Evolutionary conservation across 2,329 filamentous ascomycete genomes (phyloP).

Genomic region (Scorias spongiosa): DNA sequence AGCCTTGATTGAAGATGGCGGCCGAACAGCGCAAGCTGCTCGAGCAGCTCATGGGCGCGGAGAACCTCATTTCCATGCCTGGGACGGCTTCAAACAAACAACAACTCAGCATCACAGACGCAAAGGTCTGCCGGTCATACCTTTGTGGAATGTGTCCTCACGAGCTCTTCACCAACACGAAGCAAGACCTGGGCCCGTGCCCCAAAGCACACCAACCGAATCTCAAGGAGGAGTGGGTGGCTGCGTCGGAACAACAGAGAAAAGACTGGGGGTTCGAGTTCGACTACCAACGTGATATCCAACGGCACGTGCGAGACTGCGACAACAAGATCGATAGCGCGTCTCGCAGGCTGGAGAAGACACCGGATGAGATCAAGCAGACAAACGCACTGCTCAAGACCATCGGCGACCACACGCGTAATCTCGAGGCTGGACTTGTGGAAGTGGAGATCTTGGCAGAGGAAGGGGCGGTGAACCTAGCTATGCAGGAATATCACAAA

Average conservation of each 20-base stretch:
- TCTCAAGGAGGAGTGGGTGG: conserved; percentile 78
- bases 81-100: conserved; percentile 58
- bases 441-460: conserved; percentile 80
- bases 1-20: conserved; percentile 45
- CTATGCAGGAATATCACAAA: conserved; percentile 77
- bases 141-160: conserved; percentile 89
- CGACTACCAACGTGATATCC: conserved; percentile 91
- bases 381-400: conserved; percentile 78
- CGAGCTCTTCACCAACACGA: conserved; percentile 98
- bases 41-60: conserved; percentile 69
- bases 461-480: conserved; percentile 62
- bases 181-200: conserved; percentile 87
- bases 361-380: conserved; percentile 90
- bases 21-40: conserved; percentile 97
- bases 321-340: conserved; percentile 84
- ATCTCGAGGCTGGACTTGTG: conserved; percentile 65
- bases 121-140: conserved; percentile 90
- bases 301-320: conserved; percentile 93
- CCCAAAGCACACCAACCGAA: conserved; percentile 77
- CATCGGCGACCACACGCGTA: conserved; percentile 66
- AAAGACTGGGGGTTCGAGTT: conserved; percentile 81
- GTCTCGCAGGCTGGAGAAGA: conserved; percentile 86
- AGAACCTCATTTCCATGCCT: conserved; percentile 56
- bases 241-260: conserved; percentile 53
- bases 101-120: conserved; percentile 76